Conservation (phyloP, 306 rosid species). For the Vigna radiata region DNA sequence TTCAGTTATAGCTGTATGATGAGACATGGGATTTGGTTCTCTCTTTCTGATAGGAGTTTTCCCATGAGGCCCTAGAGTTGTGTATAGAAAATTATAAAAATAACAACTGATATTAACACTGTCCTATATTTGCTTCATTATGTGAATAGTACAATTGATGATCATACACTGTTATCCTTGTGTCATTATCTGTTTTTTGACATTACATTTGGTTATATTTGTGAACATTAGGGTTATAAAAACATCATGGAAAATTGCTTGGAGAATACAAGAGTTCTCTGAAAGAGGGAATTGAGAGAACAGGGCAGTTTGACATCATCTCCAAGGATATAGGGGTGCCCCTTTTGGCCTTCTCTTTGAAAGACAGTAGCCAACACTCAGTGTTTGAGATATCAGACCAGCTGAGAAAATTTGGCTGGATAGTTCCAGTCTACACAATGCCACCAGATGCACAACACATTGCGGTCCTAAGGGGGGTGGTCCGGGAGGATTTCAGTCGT, state of each 20-base stretch:
- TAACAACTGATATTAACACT: slow-evolving; percentile 8
- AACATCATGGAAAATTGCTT: slow-evolving; percentile 77
- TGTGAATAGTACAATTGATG: background rate
- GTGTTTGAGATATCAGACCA: slow-evolving; percentile 81
- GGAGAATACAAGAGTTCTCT: slow-evolving; percentile 61
- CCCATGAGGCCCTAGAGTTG: background rate
- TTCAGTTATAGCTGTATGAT: background rate
- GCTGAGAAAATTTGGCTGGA: slow-evolving; percentile 78
- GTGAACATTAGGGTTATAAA: slow-evolving; percentile 70
- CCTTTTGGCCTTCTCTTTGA: slow-evolving; percentile 74
- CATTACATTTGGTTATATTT: slow-evolving; percentile 1
- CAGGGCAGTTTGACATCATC: slow-evolving; percentile 68
- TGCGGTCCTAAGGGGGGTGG: slow-evolving; percentile 81
- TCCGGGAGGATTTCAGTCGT: slow-evolving; percentile 90
- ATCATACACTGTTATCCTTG: background rate
- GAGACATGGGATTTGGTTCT: slow-evolving; percentile 2
- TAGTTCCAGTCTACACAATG: slow-evolving; percentile 93
- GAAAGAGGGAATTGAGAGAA: slow-evolving; percentile 67
- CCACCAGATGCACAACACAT: slow-evolving; percentile 73
- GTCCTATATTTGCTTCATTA: slow-evolving; percentile 17
- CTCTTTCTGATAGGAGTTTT: background rate
- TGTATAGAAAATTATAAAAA: background rate
- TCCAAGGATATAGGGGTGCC: slow-evolving; percentile 92
- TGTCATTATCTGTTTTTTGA: background rate
- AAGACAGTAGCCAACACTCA: slow-evolving; percentile 74